A percentile compares a stretch with the other conserved stretches of the same genome.
Evolutionary conservation across 371 early-diverging fungal genomes (phyloP).

Genomic region (Mucor sp.): DNA sequence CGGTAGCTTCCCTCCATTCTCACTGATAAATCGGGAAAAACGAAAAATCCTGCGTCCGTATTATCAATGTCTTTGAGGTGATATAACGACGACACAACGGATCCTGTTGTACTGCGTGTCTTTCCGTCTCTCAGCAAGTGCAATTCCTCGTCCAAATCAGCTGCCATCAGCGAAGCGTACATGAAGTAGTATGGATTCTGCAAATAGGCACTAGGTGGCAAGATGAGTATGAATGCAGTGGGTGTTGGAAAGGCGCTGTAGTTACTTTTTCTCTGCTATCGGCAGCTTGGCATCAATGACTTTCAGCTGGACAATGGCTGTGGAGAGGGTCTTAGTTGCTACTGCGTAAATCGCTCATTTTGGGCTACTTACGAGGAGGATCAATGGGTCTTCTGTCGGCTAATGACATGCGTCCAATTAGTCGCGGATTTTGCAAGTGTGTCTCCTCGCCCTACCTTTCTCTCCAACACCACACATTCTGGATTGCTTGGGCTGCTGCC

Average conservation of each 20-base stretch:
- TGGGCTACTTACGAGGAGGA: slow-evolving; percentile 71
- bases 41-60: slow-evolving; percentile 93
- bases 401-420: slow-evolving; percentile 22
- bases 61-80: slow-evolving; percentile 85
- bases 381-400: slow-evolving; percentile 94
- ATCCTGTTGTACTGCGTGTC: slow-evolving; percentile 79
- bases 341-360: not conserved
- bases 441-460: slow-evolving; percentile 60
- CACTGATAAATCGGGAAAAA: slow-evolving; percentile 94
- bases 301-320: slow-evolving; percentile 79
- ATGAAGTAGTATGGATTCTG: slow-evolving; percentile 88
- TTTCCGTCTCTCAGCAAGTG: slow-evolving; percentile 74
- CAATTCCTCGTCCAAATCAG: slow-evolving; percentile 71
- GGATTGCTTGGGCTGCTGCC: slow-evolving; percentile 93
- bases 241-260: no score
- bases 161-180: slow-evolving; percentile 76
- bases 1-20: slow-evolving; percentile 90
- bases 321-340: not conserved
- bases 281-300: slow-evolving; percentile 59
- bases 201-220: slow-evolving; percentile 47
- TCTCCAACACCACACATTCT: slow-evolving; percentile 94
- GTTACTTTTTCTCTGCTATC: slow-evolving; percentile 35
- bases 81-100: slow-evolving; percentile 89
- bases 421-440: not conserved
- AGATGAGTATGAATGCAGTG: not conserved